phyloP scores from a whole-genome alignment of 345 rosid species.

The Ceriops tagal region DNA sequence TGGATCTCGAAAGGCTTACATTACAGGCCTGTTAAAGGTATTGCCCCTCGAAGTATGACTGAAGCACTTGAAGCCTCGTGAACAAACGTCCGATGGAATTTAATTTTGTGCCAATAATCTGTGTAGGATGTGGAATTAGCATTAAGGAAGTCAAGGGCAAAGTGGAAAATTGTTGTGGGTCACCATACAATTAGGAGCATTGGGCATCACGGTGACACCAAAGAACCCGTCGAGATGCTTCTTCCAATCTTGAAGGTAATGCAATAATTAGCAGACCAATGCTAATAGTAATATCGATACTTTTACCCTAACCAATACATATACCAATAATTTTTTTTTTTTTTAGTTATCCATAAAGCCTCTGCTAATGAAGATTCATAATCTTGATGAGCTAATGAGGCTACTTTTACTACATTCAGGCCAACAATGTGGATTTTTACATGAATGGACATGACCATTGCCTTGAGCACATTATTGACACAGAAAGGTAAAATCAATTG shows the following conservation, averaged over 20 bases:
- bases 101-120: not conserved
- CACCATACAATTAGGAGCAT: constrained; percentile 60
- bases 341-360: no score
- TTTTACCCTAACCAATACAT: no score
- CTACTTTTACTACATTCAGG: constrained; percentile 20
- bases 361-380: no score
- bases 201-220: constrained; percentile 52
- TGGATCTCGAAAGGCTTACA: constrained; percentile 32
- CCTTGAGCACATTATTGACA: constrained; percentile 51
- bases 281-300: no score
- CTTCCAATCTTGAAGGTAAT: constrained; percentile 51
- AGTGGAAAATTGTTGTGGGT: constrained; percentile 63
- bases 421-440: constrained; percentile 50
- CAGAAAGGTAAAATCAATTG: constrained; percentile 29
- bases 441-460: constrained; percentile 75
- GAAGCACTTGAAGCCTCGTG: no score
- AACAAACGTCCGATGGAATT: no score
- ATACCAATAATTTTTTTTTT: no score
- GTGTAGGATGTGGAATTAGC: constrained; percentile 43
- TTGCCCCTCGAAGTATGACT: no score
- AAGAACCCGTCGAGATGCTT: constrained; percentile 44
- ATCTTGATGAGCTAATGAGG: not conserved
- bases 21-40: constrained; percentile 40
- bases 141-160: constrained; percentile 42
- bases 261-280: no score